Base-by-base conservation (phyloP, 2,329 filamentous ascomycete genomes). In the Cadophora gregata region DNA sequence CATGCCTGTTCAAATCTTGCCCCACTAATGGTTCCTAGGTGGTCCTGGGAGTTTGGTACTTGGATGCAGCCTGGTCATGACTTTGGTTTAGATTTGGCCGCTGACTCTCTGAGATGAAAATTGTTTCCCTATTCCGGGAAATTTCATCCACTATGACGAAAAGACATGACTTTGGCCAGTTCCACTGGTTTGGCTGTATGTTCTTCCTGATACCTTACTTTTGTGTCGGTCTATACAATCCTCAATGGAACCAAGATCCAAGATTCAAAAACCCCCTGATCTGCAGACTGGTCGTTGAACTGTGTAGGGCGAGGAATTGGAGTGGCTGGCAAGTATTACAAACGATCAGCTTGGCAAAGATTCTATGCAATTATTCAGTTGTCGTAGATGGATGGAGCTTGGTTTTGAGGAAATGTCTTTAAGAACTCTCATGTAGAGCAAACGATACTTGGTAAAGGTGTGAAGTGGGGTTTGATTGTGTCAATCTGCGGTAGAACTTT, bases 21-120 rank as follows among this genome's bases (percentile, higher is more conserved):
- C 27, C 31, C 25, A 33, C 59, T 62, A 36, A 62, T 24, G 45
- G 4, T 21, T 16, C 16, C 36, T 19, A 7, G 79, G 80, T 0
- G 81, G 80, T 0, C 80, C 80, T 6, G 69, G 81, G 1, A 80
- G 79, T 16, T 76, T 70, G 1, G 78, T 82, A 62, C 72, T 82
- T 4, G 79, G 77, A 16, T 82, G 82, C 65, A 71, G 78, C 21
- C 75, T 81, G 66, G 83, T 80, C 1, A 82, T 81, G 3, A 78
- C 82, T 71, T 82, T 82, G 63, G 77, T 84, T 14, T 83, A 79
- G 71, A 82, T 80, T 59, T 81, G 84, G 36, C 81, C 84, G 63
- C 75, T 75, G 56, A 76, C 73, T 80, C 70, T 78, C 78, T 47
- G 79, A 80, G 71, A 79, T 80, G 76, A 77, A 76, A 19, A 78